Evolutionary conservation across 2,329 filamentous ascomycete species (phyloP), one percentile per base, ranked within the genome.

Genomic region (Blastomyces emzantsi): DNA sequence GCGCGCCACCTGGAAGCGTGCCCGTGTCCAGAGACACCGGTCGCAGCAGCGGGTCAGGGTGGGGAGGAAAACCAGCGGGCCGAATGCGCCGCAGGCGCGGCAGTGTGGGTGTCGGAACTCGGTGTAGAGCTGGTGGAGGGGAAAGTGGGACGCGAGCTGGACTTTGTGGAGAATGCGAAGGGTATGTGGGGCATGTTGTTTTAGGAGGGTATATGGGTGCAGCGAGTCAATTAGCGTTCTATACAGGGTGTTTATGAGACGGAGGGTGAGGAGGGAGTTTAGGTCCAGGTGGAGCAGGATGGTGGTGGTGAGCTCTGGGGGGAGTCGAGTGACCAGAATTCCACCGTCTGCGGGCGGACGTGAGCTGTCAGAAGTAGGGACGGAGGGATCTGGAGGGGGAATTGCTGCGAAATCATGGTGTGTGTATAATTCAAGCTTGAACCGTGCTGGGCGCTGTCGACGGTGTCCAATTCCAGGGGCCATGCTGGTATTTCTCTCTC

Each of bases 251-350:
- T 62, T 49, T 25, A 62, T n/a, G 11, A 30, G 49, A 3, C 60
- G 36, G 43, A 62, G 30, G 36, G 52, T 45, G 17, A 36, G 28
- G 17, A 62, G 36, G 19, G 43, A 47, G 3, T 17, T 39, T 36
- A 62, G 49, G 19, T 62, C 60, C 13, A 62, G 51, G 28, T 62
- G 19, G 28, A 62, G 19, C 13, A 62, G n/a, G 22, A 62, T 55
- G 25, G 25, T n/a, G 49, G 25, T n/a, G 13, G 33, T 22, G 47
- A 62, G 30, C 45, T 62, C 60, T 8, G 49, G 28, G 0, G 51
- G 36, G 6, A 39, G 22, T 4, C 17, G 13, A 25, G 51, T n/a
- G 19, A 13, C 11, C 43, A 49, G 45, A 3, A 33, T 54, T 61
- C 49, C n/a, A n/a, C 55, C n/a, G 15, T 13, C 51, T 36, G 15